Evolutionary conservation across 129 eudicot genomes (phyloP).

Genomic region (Glebionis coronaria): DNA sequence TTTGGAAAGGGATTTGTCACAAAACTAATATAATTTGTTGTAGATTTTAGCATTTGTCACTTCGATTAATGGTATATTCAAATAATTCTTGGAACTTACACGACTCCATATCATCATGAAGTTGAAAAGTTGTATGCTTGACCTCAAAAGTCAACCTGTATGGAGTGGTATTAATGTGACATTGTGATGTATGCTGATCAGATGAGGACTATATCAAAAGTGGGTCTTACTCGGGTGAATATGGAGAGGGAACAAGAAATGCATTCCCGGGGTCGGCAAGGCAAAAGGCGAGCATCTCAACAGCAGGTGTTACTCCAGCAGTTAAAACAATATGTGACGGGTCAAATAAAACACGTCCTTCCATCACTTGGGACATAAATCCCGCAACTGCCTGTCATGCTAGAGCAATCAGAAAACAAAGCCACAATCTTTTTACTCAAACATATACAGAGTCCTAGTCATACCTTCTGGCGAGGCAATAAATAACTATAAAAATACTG

Average conservation of each 20-base stretch:
- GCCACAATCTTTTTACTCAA: conserved; percentile 3
- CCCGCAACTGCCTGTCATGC: conserved; percentile 60
- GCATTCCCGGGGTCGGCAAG: conserved; percentile 86
- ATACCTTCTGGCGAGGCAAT: background rate
- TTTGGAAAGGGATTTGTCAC: conserved; percentile 14
- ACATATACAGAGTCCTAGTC: background rate
- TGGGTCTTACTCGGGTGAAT: conserved; percentile 65
- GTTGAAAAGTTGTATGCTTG: conserved; percentile 40
- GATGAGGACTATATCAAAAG: background rate
- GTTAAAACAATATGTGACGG: conserved; percentile 70
- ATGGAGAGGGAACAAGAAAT: conserved; percentile 90
- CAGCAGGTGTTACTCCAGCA: conserved; percentile 67
- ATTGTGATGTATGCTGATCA: conserved; percentile 2
- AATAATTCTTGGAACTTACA: conserved; percentile 34
- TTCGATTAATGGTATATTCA: conserved; percentile 22
- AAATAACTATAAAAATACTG: background rate
- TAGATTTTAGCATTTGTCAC: conserved; percentile 10
- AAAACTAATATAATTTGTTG: background rate
- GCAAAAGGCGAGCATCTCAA: conserved; percentile 77
- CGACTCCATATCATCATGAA: conserved; percentile 32
- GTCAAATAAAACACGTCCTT: conserved; percentile 42
- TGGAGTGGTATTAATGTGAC: conserved; percentile 19
- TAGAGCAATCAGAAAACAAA: conserved; percentile 15
- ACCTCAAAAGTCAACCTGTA: conserved; percentile 43
- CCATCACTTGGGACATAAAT: conserved; percentile 67